Base-by-base conservation (phyloP, 345 rosid species). In the Brassica incana region DNA sequence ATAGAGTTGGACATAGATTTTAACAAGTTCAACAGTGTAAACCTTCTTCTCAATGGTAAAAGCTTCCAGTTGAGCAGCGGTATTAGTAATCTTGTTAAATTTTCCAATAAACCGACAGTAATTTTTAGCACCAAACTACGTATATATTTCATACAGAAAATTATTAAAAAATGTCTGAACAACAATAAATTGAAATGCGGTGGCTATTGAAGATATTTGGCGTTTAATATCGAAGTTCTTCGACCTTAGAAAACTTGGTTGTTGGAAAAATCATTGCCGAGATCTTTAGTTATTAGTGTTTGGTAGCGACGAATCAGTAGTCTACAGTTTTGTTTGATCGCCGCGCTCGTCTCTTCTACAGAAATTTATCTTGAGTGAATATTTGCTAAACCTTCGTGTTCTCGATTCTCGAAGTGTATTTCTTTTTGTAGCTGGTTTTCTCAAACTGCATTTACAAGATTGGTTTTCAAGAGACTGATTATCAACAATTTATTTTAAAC, bases 51-150 rank as follows among this genome's bases (percentile, higher is more conserved):
- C 50, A 76, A 60, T 69, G 36, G 74, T 61, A 27, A 76, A 76
- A 43, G 79, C 74, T 76, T 67, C 74, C 67, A 76, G 20, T 36
- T 25, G 32, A 6, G 20, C 66, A 67, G 72, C 11, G 30, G 30
- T 59, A 72, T 8, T 58, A 38, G 45, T 10, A 18, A 40, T 68
- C 2, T 10, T 38, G 67, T 76, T 27, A 16, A 40, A 16, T 67
- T 58, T 40, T 45, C 30, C 67, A 58, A 58, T 67, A 40, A 59
- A 40, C 67, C 32, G 8, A 54, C 38, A n/a, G 66, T 54, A 54
- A 5, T 67, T 36, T 48, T 67, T n/a, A 66, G 36, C 38, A 58
- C 43, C 73, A 38, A 58, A 56, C 43, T 75, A 67, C 1, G 38
- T 48, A 12, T 48, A 14, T 11, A 45, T 45, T 45, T 45, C 58